A percentile compares a stretch with the other conserved stretches of the same genome.
Evolutionary conservation across 768 basidiomycete genomes (phyloP).

Genomic region (Galerina marginata): DNA sequence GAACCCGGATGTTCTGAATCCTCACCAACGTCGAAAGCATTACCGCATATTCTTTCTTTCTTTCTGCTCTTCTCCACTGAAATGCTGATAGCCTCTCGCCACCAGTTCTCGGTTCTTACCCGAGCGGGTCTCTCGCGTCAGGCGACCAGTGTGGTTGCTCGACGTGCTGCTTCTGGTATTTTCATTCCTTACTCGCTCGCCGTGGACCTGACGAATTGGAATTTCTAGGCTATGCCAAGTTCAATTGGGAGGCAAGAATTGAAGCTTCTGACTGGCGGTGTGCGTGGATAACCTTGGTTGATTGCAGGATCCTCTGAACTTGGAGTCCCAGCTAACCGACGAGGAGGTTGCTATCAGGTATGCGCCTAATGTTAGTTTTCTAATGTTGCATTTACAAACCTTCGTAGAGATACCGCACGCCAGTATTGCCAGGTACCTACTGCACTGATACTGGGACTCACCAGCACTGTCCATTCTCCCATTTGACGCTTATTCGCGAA

Average conservation of each 20-base stretch:
- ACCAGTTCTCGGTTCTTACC: conserved; percentile 14
- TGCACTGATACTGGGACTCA: too few species aligned
- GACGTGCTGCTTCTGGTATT: conserved; percentile 27
- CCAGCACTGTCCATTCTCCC: background rate
- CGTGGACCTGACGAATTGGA: background rate
- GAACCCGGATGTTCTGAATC: conserved; percentile 16
- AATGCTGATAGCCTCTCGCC: conserved; percentile 22
- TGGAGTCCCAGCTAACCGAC: conserved; percentile 82
- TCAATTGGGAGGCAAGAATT: conserved; percentile 49
- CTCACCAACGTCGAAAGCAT: background rate
- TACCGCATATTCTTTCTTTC: background rate
- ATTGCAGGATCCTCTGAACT: conserved; percentile 77
- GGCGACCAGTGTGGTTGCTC: conserved; percentile 6
- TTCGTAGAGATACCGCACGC: conserved; percentile 73
- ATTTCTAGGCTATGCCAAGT: conserved; percentile 42
- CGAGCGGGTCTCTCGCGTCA: conserved; percentile 7
- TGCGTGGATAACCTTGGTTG: background rate
- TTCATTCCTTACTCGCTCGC: background rate
- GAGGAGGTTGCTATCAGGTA: conserved; percentile 92
- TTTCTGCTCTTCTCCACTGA: background rate
- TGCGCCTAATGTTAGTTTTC: conserved; percentile 16
- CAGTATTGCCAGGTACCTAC: conserved; percentile 76
- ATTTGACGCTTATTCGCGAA: background rate
- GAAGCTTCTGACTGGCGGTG: background rate
- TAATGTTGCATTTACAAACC: conserved; percentile 8